phyloP scores from a whole-genome alignment of 1,284 basidiomycete genomes.

The Rhodotorula sp. region DNA sequence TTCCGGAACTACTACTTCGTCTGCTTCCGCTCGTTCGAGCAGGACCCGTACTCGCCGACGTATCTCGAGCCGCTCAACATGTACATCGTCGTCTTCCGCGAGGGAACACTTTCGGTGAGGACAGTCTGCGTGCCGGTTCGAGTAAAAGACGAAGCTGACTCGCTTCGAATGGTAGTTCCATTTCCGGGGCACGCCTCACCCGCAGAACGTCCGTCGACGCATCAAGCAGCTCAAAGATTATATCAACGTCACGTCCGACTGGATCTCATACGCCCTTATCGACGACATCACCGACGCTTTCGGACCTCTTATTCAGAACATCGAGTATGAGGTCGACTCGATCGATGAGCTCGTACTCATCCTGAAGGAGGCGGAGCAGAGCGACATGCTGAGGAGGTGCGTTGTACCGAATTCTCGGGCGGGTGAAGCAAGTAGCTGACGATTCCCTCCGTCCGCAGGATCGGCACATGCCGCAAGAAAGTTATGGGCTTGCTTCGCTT shows the following conservation, averaged over 20 bases:
- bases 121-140: neutral
- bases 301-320: constrained; percentile 95
- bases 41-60: constrained; percentile 95
- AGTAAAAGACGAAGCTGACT: neutral
- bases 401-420: neutral
- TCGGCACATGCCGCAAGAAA: constrained; percentile 98
- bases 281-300: constrained; percentile 99
- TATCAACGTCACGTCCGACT: constrained; percentile 97
- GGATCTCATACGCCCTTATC: constrained; percentile 99
- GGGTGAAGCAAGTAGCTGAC: neutral
- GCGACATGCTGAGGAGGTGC: constrained; percentile 69
- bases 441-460: constrained; percentile 55
- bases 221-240: constrained; percentile 99
- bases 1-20: constrained; percentile 99
- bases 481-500: constrained; percentile 92
- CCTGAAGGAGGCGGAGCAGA: constrained; percentile 79
- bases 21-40: constrained; percentile 98
- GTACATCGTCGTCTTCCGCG: constrained; percentile 99
- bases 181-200: constrained; percentile 94
- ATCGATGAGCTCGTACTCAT: constrained; percentile 98
- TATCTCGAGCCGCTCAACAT: constrained; percentile 98
- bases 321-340: constrained; percentile 98
- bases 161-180: constrained; percentile 69
- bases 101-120: constrained; percentile 88
- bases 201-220: constrained; percentile 93